Percentiles rank a stretch among this genome's conserved stretches.
These are phyloP conservation scores for Parachaetomium inaequale DNA, from an alignment of 495 filamentous ascomycete species.

Conservation along the genomic window DNA sequence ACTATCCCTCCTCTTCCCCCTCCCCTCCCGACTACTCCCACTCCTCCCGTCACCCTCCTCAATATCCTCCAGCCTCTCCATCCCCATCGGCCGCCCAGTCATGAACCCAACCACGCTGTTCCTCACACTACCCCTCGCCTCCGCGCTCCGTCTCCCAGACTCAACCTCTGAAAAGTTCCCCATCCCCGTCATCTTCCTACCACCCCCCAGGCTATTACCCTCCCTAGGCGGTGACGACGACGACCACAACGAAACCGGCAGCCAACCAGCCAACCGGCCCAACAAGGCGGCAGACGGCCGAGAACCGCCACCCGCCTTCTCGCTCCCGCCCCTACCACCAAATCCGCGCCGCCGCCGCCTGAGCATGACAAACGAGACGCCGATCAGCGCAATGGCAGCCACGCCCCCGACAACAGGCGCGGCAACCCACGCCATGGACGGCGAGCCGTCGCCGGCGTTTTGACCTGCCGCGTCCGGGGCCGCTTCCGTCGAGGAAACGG, in stretches of 20 bases:
- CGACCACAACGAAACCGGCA: constrained; percentile 16
- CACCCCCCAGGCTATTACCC: neutral
- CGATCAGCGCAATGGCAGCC: constrained; percentile 35
- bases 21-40: neutral
- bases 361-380: constrained; percentile 36
- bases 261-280: constrained; percentile 22
- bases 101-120: constrained; percentile 26
- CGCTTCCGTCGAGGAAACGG: neutral
- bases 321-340: neutral
- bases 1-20: constrained; percentile 1
- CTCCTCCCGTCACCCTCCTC: constrained; percentile 21
- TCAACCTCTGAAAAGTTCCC: constrained; percentile 28
- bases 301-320: constrained; percentile 17
- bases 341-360: constrained; percentile 18
- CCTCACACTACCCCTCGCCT: constrained; percentile 16
- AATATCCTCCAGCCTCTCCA: constrained; percentile 30
- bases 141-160: constrained; percentile 6
- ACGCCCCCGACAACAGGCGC: constrained; percentile 39
- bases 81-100: constrained; percentile 19
- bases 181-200: constrained; percentile 18
- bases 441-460: neutral
- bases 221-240: neutral
- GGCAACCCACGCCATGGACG: constrained; percentile 37
- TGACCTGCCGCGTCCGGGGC: constrained; percentile 10
- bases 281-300: constrained; percentile 11